These are phyloP conservation scores for Colletotrichum musae DNA, from an alignment of 2,329 filamentous ascomycete genomes.

Conservation along the genomic window DNA sequence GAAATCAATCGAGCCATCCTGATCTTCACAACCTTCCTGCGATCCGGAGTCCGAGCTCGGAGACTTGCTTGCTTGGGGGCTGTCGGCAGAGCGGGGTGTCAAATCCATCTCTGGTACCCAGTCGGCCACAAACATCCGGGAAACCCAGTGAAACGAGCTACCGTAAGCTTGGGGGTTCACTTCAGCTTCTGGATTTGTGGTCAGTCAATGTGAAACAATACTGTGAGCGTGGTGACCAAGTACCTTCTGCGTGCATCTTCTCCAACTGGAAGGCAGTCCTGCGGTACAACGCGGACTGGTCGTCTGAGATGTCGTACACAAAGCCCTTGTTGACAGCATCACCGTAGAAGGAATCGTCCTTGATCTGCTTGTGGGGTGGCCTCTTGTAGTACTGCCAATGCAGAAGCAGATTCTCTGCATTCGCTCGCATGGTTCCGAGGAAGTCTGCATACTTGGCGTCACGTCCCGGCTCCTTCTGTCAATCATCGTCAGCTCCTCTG, in stretches of 20 bases:
- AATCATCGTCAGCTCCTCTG: background rate
- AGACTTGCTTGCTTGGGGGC: background rate
- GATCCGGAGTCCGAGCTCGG: background rate
- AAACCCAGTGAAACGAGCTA: constrained; percentile 56
- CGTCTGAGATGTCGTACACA: constrained; percentile 1
- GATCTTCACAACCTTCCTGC: too few relatives aligned
- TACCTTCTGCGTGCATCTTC: background rate
- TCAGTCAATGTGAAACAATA: background rate
- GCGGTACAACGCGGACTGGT: constrained; percentile 1
- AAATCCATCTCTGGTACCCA: constrained; percentile 48
- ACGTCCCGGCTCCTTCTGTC: background rate
- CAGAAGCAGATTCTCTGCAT: constrained; percentile 61
- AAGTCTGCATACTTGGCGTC: background rate
- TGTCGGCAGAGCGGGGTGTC: background rate
- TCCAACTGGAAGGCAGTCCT: background rate
- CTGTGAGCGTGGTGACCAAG: background rate
- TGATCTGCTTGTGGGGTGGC: background rate
- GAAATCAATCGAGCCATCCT: too few relatives aligned
- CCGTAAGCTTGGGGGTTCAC: background rate
- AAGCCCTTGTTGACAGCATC: constrained; percentile 24
- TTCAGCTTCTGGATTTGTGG: background rate
- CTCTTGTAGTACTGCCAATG: constrained; percentile 65
- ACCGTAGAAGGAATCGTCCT: constrained; percentile 3
- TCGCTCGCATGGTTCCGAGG: constrained; percentile 53
- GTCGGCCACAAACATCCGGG: constrained; percentile 60